phyloP scores from a whole-genome alignment of 2,329 filamentous ascomycete species.

The Fusarium luffae region DNA sequence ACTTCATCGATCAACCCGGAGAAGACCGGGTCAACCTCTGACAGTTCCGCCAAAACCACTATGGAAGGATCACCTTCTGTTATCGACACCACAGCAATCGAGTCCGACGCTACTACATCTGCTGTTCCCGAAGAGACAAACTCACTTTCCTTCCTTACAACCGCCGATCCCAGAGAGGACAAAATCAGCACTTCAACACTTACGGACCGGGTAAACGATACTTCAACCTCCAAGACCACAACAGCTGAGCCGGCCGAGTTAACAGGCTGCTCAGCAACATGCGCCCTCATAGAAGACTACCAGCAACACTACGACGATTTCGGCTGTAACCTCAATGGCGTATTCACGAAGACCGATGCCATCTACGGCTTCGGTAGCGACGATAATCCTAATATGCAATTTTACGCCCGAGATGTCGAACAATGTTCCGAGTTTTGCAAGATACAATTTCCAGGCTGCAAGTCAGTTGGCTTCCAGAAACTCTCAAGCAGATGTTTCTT shows the following conservation, averaged over 20 bases:
- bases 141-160: neutral
- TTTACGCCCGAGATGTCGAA: neutral
- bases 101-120: neutral
- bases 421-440: constrained; percentile 3
- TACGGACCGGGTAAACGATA: neutral
- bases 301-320: neutral
- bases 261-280: neutral
- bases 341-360: neutral
- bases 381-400: neutral
- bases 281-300: neutral
- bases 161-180: neutral
- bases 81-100: neutral
- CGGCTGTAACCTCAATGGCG: neutral
- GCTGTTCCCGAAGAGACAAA: neutral
- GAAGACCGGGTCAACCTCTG: neutral
- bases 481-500: neutral
- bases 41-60: neutral
- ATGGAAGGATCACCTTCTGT: neutral
- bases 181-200: neutral
- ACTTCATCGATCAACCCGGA: rapidly evolving
- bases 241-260: neutral
- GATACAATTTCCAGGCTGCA: neutral
- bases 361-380: neutral
- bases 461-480: neutral
- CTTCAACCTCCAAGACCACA: neutral